A percentile compares a stretch with the other conserved stretches of the same genome.
These are phyloP conservation scores for Beauveria sp. DNA, from an alignment of 2,329 filamentous ascomycete genomes.

Conservation along the genomic window DNA sequence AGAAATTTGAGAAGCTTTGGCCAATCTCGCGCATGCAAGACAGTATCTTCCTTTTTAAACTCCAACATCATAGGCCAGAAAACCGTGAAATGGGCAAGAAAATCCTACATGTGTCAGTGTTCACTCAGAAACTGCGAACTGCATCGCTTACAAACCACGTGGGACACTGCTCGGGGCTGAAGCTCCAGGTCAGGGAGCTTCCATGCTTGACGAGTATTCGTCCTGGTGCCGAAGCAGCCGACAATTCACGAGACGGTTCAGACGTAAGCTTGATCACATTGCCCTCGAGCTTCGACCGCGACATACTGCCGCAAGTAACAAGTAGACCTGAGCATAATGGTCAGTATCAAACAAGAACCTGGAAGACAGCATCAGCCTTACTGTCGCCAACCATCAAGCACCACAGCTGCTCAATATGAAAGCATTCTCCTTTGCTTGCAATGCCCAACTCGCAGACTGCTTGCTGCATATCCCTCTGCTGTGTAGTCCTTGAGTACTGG, in stretches of 20 bases:
- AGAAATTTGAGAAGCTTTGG: slow-evolving; percentile 23
- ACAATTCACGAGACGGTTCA: slow-evolving; percentile 20
- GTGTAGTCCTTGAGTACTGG: slow-evolving; percentile 31
- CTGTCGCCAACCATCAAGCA: slow-evolving; percentile 37
- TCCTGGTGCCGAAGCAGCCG: slow-evolving; percentile 12
- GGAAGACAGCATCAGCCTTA: slow-evolving; percentile 17
- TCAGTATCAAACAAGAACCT: not conserved
- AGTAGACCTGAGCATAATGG: slow-evolving; percentile 23
- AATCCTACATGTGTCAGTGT: slow-evolving; percentile 21
- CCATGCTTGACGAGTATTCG: slow-evolving; percentile 29
- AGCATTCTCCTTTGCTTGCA: slow-evolving; percentile 30
- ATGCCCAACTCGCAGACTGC: slow-evolving; percentile 33
- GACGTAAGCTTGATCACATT: slow-evolving; percentile 24
- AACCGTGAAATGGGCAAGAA: slow-evolving; percentile 33
- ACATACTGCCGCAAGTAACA: slow-evolving; percentile 34
- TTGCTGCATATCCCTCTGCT: slow-evolving; percentile 38
- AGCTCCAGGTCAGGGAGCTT: slow-evolving; percentile 29
- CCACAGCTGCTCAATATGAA: slow-evolving; percentile 42
- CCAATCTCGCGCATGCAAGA: slow-evolving; percentile 22
- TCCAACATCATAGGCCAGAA: slow-evolving; percentile 33
- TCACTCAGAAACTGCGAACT: not conserved
- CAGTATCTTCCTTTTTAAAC: slow-evolving; percentile 27
- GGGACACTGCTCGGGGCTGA: slow-evolving; percentile 31
- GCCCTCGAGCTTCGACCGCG: slow-evolving; percentile 25
- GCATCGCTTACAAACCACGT: slow-evolving; percentile 36